Evolutionary conservation across 345 rosid species (phyloP).

Genomic region (Linum usitatissimum): DNA sequence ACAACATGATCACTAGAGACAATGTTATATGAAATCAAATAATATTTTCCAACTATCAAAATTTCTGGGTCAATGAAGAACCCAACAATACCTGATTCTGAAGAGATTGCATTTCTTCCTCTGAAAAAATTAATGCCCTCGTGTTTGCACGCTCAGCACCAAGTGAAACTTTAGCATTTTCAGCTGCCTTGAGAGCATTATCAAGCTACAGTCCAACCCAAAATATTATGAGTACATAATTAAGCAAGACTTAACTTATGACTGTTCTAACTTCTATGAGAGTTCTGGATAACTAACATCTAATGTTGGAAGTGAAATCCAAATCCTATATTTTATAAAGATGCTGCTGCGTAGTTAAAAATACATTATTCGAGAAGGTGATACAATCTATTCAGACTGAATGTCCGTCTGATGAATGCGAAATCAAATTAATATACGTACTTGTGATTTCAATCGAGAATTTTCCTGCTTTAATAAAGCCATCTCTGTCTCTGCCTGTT

Average conservation of each 20-base stretch:
- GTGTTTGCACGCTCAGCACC: slow-evolving; percentile 67
- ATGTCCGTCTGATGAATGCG: not conserved
- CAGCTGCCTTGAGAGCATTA: slow-evolving; percentile 68
- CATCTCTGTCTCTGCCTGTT: slow-evolving; percentile 89
- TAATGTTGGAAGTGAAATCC: no score
- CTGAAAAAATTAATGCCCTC: slow-evolving; percentile 65
- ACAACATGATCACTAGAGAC: not conserved
- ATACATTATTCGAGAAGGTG: no score
- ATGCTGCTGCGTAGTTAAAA: not conserved
- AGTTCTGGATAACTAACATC: no score
- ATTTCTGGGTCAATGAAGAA: not conserved
- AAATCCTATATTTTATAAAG: no score
- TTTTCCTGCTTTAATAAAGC: slow-evolving; percentile 87
- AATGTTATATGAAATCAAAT: not conserved
- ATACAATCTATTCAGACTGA: not conserved
- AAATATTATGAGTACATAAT: not conserved
- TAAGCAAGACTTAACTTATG: not conserved
- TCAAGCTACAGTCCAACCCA: slow-evolving; percentile 48
- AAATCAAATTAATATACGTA: slow-evolving; percentile 19
- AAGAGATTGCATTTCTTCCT: slow-evolving; percentile 77
- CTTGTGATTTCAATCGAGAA: slow-evolving; percentile 78
- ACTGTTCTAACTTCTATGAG: not conserved
- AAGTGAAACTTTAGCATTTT: slow-evolving; percentile 54
- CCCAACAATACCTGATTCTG: slow-evolving; percentile 60
- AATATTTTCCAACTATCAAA: not conserved